phyloP scores from a whole-genome alignment of 805 yeast genomes.

The Wickerhamomyces silvicola region DNA sequence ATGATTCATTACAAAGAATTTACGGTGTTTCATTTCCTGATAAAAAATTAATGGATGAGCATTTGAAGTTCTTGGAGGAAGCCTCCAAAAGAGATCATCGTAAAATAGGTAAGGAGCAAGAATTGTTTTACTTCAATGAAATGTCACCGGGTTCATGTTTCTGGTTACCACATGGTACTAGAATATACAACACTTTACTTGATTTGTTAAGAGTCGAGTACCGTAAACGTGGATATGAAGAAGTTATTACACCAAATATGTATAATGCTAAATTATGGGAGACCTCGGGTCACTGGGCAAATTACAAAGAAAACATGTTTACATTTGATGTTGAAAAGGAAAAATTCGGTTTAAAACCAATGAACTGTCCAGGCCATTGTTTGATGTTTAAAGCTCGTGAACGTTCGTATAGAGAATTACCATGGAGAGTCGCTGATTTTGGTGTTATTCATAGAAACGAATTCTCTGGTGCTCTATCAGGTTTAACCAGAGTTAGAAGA shows the following conservation, averaged over 20 bases:
- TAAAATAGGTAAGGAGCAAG: conserved; percentile 94
- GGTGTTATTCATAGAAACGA: conserved; percentile 98
- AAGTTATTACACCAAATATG: conserved; percentile 99
- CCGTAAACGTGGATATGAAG: conserved; percentile 91
- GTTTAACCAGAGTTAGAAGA: conserved; percentile 94
- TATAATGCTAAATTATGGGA: conserved; percentile 97
- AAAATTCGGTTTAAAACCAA: conserved; percentile 88
- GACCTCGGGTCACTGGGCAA: conserved; percentile 98
- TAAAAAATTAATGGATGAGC: conserved; percentile 91
- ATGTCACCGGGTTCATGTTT: conserved; percentile 97
- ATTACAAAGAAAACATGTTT: conserved; percentile 97
- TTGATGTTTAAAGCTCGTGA: conserved; percentile 86
- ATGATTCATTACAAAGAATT: conserved; percentile 94
- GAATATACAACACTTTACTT: conserved; percentile 86
- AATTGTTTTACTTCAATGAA: conserved; percentile 90
- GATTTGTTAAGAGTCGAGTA: conserved; percentile 80
- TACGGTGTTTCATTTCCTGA: conserved; percentile 99
- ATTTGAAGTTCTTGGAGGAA: conserved; percentile 88
- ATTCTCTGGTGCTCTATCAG: conserved; percentile 90
- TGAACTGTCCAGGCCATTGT: conserved; percentile 93
- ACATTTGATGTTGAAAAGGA: conserved; percentile 96
- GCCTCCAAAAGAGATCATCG: conserved; percentile 96
- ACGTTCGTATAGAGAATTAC: conserved; percentile 93
- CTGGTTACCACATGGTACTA: conserved; percentile 99
- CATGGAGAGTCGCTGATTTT: conserved; percentile 98